phyloP scores from a whole-genome alignment of 129 eudicot genomes.

The Escallonia herrerae region DNA sequence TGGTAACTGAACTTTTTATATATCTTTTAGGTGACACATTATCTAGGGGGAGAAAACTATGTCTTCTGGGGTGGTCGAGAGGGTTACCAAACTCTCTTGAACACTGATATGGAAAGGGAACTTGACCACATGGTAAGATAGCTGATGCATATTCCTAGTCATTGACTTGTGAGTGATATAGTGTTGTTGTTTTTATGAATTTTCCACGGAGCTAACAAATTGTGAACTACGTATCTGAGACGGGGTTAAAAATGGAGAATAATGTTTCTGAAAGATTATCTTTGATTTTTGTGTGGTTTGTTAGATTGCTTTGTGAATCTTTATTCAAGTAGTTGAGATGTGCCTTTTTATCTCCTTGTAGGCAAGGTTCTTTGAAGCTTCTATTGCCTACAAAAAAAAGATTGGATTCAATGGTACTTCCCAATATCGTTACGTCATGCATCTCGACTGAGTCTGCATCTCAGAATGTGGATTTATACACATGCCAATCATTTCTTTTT shows the following conservation, averaged over 20 bases:
- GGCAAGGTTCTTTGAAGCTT: conserved; percentile 92
- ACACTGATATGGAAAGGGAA: conserved; percentile 98
- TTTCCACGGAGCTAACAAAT: neutral
- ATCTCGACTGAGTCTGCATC: no score
- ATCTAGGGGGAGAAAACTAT: no score
- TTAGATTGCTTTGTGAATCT: no score
- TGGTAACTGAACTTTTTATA: no score
- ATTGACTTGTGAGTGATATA: neutral
- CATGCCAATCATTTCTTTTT: neutral
- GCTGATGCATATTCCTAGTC: neutral
- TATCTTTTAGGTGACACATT: no score
- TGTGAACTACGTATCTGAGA: neutral
- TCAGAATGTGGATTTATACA: neutral
- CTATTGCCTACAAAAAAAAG: conserved; percentile 92
- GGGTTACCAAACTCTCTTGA: conserved; percentile 90
- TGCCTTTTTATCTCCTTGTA: conserved; percentile 19
- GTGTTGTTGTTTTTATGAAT: neutral
- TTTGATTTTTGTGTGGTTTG: no score
- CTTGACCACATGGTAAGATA: conserved; percentile 80
- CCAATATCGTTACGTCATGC: no score
- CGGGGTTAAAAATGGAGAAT: no score
- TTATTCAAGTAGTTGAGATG: neutral
- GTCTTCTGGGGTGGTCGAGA: conserved; percentile 99
- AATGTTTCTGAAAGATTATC: no score
- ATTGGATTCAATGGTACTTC: conserved; percentile 84